Evolutionary conservation across 805 yeast genomes (phyloP), one percentile per base, ranked within the genome.

Genomic region (Wickerhamiella shivajii): DNA sequence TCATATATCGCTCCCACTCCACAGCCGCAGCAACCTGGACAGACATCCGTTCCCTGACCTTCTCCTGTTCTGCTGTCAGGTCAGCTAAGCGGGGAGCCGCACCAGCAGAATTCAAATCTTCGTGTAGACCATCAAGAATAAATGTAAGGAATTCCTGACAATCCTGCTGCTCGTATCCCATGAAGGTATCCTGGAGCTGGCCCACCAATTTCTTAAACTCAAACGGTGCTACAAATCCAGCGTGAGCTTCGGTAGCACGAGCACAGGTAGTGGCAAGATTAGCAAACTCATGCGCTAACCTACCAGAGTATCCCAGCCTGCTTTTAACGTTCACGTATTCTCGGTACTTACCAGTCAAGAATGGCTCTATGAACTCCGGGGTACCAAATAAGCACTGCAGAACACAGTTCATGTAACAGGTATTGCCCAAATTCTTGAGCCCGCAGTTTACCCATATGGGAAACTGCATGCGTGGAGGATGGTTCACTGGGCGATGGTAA

Each of bases 331-430:
- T 84, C 31, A 85, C 74, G 50, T 76, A 77, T 36, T 65, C 65
- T 40, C 65, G 64, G 53, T 74, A 83, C 1, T 70, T 55, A 10
- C 71, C 73, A 41, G 64, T 56, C 27, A 75, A 57, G 46, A 85
- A 78, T 36, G 77, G 69, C 29, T 59, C 61, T 3, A 75, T 64
- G 18, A 85, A 56, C 38, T 71, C 73, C 1, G 71, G 71, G 0
- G 87, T 73, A 1, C 87, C 85, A 3, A 75, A 64, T 22, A 87
- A 52, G 52, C 95, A 81, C 56, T 85, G 97, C n/a, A 85, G 54
- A 3, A 78, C 65, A 44, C 93, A 77, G 55, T 85, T 85, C 84
- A 85, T 77, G 54, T 85, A 85, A 53, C 96, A 85, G 0, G 93
- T 78, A 47, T 87, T 87, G 2, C 95, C 94, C 40, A 85, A 59